Base-by-base conservation (phyloP, 2,329 filamentous ascomycete genomes). In the Claviceps paspali region DNA sequence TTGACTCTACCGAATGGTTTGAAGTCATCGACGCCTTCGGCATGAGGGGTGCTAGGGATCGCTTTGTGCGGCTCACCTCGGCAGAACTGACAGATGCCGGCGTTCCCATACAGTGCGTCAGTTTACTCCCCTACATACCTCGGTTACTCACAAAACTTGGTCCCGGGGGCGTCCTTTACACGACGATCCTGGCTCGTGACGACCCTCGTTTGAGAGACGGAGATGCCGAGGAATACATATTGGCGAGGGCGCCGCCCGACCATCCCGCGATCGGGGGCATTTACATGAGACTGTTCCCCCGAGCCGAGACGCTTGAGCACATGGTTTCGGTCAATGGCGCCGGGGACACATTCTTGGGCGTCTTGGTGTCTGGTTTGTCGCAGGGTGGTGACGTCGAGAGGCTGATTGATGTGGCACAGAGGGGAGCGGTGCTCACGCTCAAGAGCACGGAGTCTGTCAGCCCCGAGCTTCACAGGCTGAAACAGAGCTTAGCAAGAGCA, bases 301-400 rank as follows among this genome's bases (percentile, higher is more conserved):
- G 81, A 0, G 72, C 71, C 1, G 76, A 82, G 52, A 60, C 64
- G 12, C 67, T 94, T 0, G 60, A 70, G 15, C 75, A 91, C 19
- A 67, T 93, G 1, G 76, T 88, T 2, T 94, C 85, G 33, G 88
- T 96, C 8, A 96, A 96, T 54, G 91, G 88, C 0, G 86, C 85
- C 2, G 91, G 91, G 0, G 91, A 98, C 58, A 95, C 91, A 0
- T 87, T 96, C 54, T 65, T 92, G 7, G 91, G 88, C 0, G 80
- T 86, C 11, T 48, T 95, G 39, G 64, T 94, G n/a, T 80, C 85
- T 1, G 84, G 82, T 0, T 54, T 96, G 45, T 76, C 77, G 0
- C 71, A 67, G 49, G 69, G 69, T 0, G 68, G 65, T 3, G 60
- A 60, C 42, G 53, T 72, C 41, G 59, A 76, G 50, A 68, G 79